These are phyloP conservation scores for Rubroshorea leprosula DNA, from an alignment of 345 rosid species.

Conservation along the genomic window DNA sequence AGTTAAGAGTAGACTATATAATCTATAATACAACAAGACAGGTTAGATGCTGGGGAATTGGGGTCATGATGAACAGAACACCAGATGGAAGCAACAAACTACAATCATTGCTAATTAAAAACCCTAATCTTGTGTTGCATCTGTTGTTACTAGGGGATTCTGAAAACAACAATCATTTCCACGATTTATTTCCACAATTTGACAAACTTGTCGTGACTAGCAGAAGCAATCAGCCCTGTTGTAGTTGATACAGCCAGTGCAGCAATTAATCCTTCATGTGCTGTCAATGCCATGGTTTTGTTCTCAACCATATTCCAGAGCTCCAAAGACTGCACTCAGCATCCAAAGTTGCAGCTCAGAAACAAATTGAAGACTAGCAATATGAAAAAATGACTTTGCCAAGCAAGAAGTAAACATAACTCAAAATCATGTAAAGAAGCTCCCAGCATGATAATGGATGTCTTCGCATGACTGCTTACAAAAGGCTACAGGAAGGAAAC, in stretches of 20 bases:
- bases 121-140: too few species aligned
- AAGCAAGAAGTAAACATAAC: neutral
- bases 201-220: constrained; percentile 83
- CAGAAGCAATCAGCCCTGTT: constrained; percentile 86
- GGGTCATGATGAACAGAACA: too few species aligned
- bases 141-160: too few species aligned
- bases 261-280: constrained; percentile 77
- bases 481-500: neutral
- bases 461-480: neutral
- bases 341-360: constrained; percentile 12
- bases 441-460: neutral
- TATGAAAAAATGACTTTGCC: neutral
- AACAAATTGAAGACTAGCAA: neutral
- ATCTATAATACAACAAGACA: too few species aligned
- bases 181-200: constrained; percentile 85
- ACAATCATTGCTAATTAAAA: too few species aligned
- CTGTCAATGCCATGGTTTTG: constrained; percentile 70
- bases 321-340: constrained; percentile 67
- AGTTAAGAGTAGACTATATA: too few species aligned
- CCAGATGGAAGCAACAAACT: too few species aligned
- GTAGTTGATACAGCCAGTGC: constrained; percentile 67
- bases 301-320: constrained; percentile 87
- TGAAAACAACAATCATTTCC: too few species aligned
- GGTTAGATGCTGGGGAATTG: too few species aligned
- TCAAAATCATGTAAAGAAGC: neutral